Evolutionary conservation across 2,329 filamentous ascomycete genomes (phyloP).

Genomic region (Fusarium citri): DNA sequence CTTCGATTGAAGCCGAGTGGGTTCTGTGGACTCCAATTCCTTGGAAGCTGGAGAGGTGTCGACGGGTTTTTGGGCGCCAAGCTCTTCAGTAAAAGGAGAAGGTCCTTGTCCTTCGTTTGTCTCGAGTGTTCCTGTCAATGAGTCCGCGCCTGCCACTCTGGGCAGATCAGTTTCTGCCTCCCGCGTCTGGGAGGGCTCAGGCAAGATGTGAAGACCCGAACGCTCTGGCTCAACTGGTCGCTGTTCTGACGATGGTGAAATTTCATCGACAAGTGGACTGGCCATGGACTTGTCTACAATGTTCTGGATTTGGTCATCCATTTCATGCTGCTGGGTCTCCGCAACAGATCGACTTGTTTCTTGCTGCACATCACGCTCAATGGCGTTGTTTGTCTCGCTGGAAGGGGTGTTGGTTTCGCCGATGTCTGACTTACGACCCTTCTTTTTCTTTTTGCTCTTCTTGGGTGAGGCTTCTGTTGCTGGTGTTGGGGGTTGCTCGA

Average conservation of each 20-base stretch:
- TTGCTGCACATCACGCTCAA: not conserved
- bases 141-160: not conserved
- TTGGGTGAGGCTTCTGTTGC: conserved; percentile 5
- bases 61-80: not conserved
- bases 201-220: not conserved
- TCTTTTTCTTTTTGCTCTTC: conserved; percentile 20
- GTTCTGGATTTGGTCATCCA: not conserved
- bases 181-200: not conserved
- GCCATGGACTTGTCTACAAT: not conserved
- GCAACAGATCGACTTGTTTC: not conserved
- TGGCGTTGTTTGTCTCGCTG: not conserved
- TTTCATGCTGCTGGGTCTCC: not conserved
- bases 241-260: not conserved
- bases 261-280: not conserved
- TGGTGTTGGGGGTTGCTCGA: not conserved
- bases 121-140: not conserved
- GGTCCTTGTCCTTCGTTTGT: not conserved
- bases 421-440: not conserved
- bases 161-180: not conserved
- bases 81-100: not conserved
- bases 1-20: not conserved
- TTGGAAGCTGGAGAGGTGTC: not conserved
- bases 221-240: not conserved
- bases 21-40: not conserved
- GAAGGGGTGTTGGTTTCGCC: not conserved